A percentile compares a stretch with the other conserved stretches of the same genome.
phyloP scores from a whole-genome alignment of 192 early-diverging fungal species.

The Linnemannia schmuckeri region DNA sequence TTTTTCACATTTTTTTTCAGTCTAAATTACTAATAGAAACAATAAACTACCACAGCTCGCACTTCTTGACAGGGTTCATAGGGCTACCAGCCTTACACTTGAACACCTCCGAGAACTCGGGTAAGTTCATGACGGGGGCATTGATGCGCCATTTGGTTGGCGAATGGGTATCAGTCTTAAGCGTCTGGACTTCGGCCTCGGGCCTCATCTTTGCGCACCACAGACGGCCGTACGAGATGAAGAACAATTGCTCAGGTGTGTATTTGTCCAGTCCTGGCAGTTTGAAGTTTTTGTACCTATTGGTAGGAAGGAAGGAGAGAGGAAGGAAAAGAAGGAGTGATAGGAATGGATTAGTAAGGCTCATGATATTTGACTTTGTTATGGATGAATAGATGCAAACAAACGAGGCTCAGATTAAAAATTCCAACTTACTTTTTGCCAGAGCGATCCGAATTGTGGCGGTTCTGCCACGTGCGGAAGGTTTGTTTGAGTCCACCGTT shows the following conservation, averaged over 20 bases:
- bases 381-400: not conserved
- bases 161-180: slow-evolving; percentile 69
- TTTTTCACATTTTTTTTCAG: not conserved
- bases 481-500: slow-evolving; percentile 71
- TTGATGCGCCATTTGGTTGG: slow-evolving; percentile 72
- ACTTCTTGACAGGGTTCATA: slow-evolving; percentile 77
- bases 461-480: slow-evolving; percentile 57
- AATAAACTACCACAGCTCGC: slow-evolving; percentile 22
- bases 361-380: not conserved
- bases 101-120: slow-evolving; percentile 74
- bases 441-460: slow-evolving; percentile 24
- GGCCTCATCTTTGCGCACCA: slow-evolving; percentile 66
- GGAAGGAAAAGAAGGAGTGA: not conserved
- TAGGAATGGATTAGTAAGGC: not conserved
- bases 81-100: slow-evolving; percentile 63
- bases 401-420: slow-evolving; percentile 9
- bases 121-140: slow-evolving; percentile 72
- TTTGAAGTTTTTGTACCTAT: slow-evolving; percentile 10
- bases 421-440: slow-evolving; percentile 59
- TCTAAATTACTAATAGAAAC: not conserved
- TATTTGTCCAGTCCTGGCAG: slow-evolving; percentile 63
- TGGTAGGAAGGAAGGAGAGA: not conserved
- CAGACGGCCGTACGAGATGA: slow-evolving; percentile 69
- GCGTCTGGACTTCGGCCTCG: slow-evolving; percentile 24
- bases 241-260: slow-evolving; percentile 73